Conservation (phyloP, 2,329 filamentous ascomycete genomes). For the Thelonectria rubi region DNA sequence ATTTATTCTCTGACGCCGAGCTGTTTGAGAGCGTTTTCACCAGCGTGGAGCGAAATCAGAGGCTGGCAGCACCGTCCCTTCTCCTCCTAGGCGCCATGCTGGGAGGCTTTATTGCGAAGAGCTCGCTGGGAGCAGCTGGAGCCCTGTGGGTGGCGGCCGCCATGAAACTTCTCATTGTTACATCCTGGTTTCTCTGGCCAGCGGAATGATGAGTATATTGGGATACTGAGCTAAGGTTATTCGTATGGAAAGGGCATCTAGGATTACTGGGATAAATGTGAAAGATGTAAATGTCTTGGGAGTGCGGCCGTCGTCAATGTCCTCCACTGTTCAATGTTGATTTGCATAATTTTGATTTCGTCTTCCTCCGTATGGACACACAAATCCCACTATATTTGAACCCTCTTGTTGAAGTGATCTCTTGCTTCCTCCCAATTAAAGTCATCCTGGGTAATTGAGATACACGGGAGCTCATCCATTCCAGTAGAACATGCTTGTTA, state of each 20-base stretch:
- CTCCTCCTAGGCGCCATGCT: conserved; percentile 60
- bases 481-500: too few relatives aligned
- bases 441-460: too few relatives aligned
- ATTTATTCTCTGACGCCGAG: conserved; percentile 73
- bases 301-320: too few relatives aligned
- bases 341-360: too few relatives aligned
- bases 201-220: conserved; percentile 45
- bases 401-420: too few relatives aligned
- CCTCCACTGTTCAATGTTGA: too few relatives aligned
- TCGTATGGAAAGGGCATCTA: neutral
- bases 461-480: too few relatives aligned
- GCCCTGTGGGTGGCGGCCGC: conserved; percentile 68
- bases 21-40: conserved; percentile 50
- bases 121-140: conserved; percentile 57
- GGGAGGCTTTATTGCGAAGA: conserved; percentile 61
- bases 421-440: too few relatives aligned
- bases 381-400: too few relatives aligned
- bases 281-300: too few relatives aligned
- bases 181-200: conserved; percentile 70
- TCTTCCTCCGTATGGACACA: too few relatives aligned
- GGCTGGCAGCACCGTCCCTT: conserved; percentile 59
- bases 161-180: conserved; percentile 64
- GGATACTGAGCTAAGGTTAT: too few relatives aligned
- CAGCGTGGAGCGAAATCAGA: conserved; percentile 61
- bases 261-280: neutral